phyloP scores from a whole-genome alignment of 2,329 filamentous ascomycete genomes.

The Calonectria honghensis region DNA sequence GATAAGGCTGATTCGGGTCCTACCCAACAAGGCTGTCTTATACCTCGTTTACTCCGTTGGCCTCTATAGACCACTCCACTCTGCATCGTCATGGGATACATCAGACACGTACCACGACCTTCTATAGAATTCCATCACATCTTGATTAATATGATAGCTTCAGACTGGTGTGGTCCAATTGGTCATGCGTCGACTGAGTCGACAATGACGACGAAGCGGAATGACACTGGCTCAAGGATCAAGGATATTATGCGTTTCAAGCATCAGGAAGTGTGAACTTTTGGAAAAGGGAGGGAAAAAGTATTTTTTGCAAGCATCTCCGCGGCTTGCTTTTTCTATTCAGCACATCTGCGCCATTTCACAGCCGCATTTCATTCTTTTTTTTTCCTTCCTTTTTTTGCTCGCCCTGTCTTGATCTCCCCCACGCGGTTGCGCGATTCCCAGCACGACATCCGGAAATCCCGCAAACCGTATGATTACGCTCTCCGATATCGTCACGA shows the following conservation, averaged over 20 bases:
- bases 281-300: neutral
- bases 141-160: neutral
- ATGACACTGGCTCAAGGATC: slow-evolving; percentile 9
- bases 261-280: neutral
- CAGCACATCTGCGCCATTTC: neutral
- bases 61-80: neutral
- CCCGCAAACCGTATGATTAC: slow-evolving; percentile 28
- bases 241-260: neutral
- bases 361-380: slow-evolving; percentile 12
- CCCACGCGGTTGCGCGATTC: slow-evolving; percentile 10
- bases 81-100: neutral
- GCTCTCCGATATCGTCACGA: slow-evolving; percentile 1
- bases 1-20: neutral
- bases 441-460: slow-evolving; percentile 8
- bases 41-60: neutral
- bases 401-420: neutral
- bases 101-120: neutral
- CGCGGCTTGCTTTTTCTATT: slow-evolving; percentile 15
- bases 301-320: neutral
- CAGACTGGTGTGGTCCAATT: no score
- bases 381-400: neutral
- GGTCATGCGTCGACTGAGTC: neutral
- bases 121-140: neutral
- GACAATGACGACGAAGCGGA: neutral
- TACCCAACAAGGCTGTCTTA: neutral